phyloP scores from a whole-genome alignment of 345 rosid genomes.

The Adansonia digitata region DNA sequence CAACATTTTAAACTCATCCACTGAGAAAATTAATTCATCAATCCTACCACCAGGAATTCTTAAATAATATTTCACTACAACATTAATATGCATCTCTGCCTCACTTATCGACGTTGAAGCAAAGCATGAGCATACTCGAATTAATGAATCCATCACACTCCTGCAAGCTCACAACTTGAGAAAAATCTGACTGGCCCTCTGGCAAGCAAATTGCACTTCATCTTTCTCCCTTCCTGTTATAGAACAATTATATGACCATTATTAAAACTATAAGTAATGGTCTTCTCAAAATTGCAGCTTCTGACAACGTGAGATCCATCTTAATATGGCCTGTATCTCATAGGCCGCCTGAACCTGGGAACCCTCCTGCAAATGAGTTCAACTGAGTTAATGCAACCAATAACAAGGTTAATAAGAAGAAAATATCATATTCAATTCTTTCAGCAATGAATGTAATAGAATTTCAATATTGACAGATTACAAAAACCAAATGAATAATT shows the following conservation, averaged over 20 bases:
- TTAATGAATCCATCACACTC: constrained; percentile 14
- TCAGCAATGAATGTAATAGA: neutral
- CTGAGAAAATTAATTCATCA: constrained; percentile 6
- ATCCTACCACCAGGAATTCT: constrained; percentile 14
- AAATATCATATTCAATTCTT: neutral
- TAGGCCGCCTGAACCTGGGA: constrained; percentile 88
- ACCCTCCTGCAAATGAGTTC: constrained; percentile 61
- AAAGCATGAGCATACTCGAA: constrained; percentile 11
- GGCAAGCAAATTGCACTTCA: constrained; percentile 22
- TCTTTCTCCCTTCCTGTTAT: neutral
- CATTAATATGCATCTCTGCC: constrained; percentile 16
- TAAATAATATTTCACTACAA: constrained; percentile 18
- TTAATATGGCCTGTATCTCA: constrained; percentile 89
- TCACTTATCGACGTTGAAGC: constrained; percentile 7
- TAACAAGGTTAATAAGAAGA: neutral
- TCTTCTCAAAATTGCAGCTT: constrained; percentile 10
- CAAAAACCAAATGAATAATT: neutral
- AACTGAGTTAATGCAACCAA: neutral
- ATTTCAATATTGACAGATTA: neutral
- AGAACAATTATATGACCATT: constrained; percentile 8
- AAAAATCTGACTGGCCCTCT: constrained; percentile 19
- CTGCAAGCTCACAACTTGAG: constrained; percentile 18
- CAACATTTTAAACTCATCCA: neutral
- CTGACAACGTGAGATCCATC: neutral
- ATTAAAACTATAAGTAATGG: constrained; percentile 3